Base-by-base conservation (phyloP, 139 green algal species). In the Volvox africanus region DNA sequence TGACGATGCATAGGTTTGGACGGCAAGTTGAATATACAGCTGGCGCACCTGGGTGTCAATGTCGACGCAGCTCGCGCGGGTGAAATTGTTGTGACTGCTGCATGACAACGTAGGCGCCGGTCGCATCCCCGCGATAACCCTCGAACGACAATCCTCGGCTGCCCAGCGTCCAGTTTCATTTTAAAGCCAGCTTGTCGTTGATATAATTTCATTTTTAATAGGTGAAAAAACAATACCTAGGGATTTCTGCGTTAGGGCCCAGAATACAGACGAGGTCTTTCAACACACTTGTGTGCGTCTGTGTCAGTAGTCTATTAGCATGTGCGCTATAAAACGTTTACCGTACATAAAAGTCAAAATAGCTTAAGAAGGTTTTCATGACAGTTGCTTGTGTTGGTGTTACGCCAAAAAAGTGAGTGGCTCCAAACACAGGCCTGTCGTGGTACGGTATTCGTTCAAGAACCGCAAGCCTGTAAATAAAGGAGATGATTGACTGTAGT, bases 31-130 rank as follows among this genome's bases (percentile, higher is more conserved):
- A 12, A 28, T 75, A 14, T 55, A 9, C 44, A 28, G 24, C 1
- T 62, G 30, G 68, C 24, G 65, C 36, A 88, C 83, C 83, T 88
- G 67, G 83, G 83, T 9, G 67, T 65, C 22, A 88, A 37, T 16
- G 83, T 28, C 11, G 67, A 9, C 14, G 85, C 69, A 12, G 69
- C 69, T 9, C 85, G 69, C 6, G 85, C 22, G 14, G 69, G 69
- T 9, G 85, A 33, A 21, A 89, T 28, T 5, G 85, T 89, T 35
- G 85, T 75, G 1, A 35, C 85, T 61, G 85, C 69, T 33, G 85
- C 85, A 33, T 30, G 16, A 71, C 85, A 89, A 16, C 69, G 69
- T 26, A 89, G n/a, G 44, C 36, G 2, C 14, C 18, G 33, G 21
- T 2, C 26, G 2, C 84, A 67, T 18, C 68, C 68, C 3, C 68